Evolutionary conservation across 1,139 yeast genomes (phyloP).

Genomic region (Debaryomyces sp.): DNA sequence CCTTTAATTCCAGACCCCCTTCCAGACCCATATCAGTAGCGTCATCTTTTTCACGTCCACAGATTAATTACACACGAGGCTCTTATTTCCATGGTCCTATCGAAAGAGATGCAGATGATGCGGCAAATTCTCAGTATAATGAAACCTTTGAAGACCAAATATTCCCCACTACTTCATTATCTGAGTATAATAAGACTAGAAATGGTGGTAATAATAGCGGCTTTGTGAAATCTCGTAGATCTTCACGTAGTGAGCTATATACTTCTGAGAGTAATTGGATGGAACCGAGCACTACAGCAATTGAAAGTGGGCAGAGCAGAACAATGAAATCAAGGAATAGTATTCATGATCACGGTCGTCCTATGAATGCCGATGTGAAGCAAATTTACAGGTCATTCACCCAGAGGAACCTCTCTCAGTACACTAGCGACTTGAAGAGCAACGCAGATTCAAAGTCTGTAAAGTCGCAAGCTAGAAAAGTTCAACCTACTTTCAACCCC

Average conservation of each 20-base stretch:
- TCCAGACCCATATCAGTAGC: constrained; percentile 32
- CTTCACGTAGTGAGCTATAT: constrained; percentile 47
- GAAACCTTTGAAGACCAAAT: constrained; percentile 22
- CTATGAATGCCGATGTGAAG: constrained; percentile 23
- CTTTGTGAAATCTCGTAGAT: constrained; percentile 30
- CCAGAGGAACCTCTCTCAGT: constrained; percentile 30
- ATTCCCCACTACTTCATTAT: constrained; percentile 40
- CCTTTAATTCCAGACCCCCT: constrained; percentile 30
- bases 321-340: constrained; percentile 27
- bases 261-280: constrained; percentile 47
- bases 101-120: neutral
- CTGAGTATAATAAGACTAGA: constrained; percentile 37
- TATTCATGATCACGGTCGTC: constrained; percentile 8
- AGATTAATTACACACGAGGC: constrained; percentile 12
- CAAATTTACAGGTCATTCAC: constrained; percentile 42
- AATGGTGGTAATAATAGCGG: constrained; percentile 15
- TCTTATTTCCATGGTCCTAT: constrained; percentile 4
- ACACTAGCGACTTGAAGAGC: neutral
- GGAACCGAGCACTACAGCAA: constrained; percentile 32
- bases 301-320: constrained; percentile 8
- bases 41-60: constrained; percentile 23
- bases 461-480: constrained; percentile 12
- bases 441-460: constrained; percentile 15
- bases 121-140: constrained; percentile 11
- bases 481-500: constrained; percentile 2